Evolutionary conservation across 2,329 filamentous ascomycete genomes (phyloP).

Genomic region (Epichloe coenophiala): DNA sequence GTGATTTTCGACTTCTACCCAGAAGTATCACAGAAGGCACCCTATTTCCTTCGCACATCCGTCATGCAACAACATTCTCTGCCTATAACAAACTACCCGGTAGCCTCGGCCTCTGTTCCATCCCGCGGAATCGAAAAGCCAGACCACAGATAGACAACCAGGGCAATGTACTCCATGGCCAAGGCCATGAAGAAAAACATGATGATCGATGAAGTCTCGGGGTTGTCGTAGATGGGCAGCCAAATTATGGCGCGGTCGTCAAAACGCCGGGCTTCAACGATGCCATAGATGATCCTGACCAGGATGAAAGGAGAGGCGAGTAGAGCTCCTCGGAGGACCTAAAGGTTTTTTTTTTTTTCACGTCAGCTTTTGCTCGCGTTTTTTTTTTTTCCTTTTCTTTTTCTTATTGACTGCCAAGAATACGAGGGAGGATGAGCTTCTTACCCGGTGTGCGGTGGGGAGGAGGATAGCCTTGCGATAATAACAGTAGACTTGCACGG

Average conservation of each 20-base stretch:
- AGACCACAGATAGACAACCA: slow-evolving; percentile 7
- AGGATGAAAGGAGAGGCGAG: slow-evolving; percentile 11
- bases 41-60: no score
- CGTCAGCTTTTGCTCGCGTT: not conserved
- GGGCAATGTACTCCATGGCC: slow-evolving; percentile 8
- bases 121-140: slow-evolving; percentile 7
- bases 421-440: not conserved
- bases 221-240: slow-evolving; percentile 9
- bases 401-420: no score
- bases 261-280: slow-evolving; percentile 9
- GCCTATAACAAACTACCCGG: not conserved
- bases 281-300: slow-evolving; percentile 11
- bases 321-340: slow-evolving; percentile 10
- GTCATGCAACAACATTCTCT: no score
- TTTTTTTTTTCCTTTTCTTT: not conserved
- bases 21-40: no score
- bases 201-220: slow-evolving; percentile 1
- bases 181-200: slow-evolving; percentile 8
- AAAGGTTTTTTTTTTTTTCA: not conserved
- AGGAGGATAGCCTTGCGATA: slow-evolving; percentile 5
- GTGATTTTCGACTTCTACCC: no score
- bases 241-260: slow-evolving; percentile 4
- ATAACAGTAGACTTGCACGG: slow-evolving; percentile 9
- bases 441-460: slow-evolving; percentile 9
- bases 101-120: not conserved